Percentiles rank a stretch among this genome's conserved stretches.
Evolutionary conservation across 768 basidiomycete genomes (phyloP).

Genomic region (Tremella yokohamensis): DNA sequence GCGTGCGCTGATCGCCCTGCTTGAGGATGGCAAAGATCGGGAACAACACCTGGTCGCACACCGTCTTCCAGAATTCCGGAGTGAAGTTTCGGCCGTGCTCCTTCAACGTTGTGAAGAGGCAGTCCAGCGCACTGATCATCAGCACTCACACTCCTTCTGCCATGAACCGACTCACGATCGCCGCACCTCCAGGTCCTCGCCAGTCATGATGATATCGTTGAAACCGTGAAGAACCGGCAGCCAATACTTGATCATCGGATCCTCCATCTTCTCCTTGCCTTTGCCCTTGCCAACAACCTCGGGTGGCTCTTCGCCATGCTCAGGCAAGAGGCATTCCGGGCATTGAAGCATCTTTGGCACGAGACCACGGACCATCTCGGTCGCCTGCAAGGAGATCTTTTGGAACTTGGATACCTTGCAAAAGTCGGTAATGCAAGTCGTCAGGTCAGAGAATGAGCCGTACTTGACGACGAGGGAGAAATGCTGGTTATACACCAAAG

Average conservation of each 20-base stretch:
- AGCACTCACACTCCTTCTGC: background rate
- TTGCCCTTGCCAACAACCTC: slow-evolving; percentile 14
- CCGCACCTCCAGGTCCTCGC: slow-evolving; percentile 95
- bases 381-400: slow-evolving; percentile 92
- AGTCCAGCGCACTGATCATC: slow-evolving; percentile 78
- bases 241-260: slow-evolving; percentile 94
- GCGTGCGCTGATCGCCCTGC: slow-evolving; percentile 57
- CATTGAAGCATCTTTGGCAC: slow-evolving; percentile 86
- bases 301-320: slow-evolving; percentile 8
- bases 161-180: slow-evolving; percentile 68
- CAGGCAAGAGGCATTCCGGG: slow-evolving; percentile 60
- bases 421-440: slow-evolving; percentile 96
- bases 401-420: slow-evolving; percentile 99
- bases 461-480: slow-evolving; percentile 86
- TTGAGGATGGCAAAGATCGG: slow-evolving; percentile 96
- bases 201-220: slow-evolving; percentile 99
- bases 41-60: slow-evolving; percentile 93
- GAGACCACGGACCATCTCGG: slow-evolving; percentile 89
- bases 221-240: slow-evolving; percentile 95
- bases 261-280: slow-evolving; percentile 49
- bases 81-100: slow-evolving; percentile 79
- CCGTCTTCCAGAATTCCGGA: slow-evolving; percentile 94
- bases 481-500: slow-evolving; percentile 81
- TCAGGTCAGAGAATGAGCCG: slow-evolving; percentile 92
- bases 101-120: slow-evolving; percentile 88